These are phyloP conservation scores for Arthrinium puccinioides DNA, from an alignment of 2,329 filamentous ascomycete genomes.

Conservation along the genomic window DNA sequence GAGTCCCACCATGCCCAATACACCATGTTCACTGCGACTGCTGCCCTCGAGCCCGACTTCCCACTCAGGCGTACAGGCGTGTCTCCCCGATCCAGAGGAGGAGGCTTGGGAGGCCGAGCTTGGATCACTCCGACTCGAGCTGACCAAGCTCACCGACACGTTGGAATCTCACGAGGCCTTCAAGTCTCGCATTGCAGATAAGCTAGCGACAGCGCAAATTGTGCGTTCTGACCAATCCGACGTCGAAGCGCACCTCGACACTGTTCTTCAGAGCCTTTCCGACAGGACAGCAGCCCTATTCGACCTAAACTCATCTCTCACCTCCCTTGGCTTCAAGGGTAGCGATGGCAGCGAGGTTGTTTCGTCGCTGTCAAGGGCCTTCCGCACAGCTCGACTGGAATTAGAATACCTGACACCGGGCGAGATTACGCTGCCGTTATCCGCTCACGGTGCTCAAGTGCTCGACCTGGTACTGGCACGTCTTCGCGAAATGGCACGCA, in stretches of 20 bases:
- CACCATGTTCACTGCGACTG: conserved; percentile 27
- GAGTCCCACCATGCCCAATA: conserved; percentile 27
- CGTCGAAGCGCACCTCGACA: conserved; percentile 35
- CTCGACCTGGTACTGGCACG: conserved; percentile 46
- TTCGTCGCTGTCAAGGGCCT: conserved; percentile 35
- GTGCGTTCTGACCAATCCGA: conserved; percentile 11
- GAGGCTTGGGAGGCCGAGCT: conserved; percentile 38
- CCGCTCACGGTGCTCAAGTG: conserved; percentile 45
- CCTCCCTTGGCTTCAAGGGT: conserved; percentile 42
- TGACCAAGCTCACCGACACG: conserved; percentile 37
- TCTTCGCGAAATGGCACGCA: conserved; percentile 40
- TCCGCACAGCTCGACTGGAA: conserved; percentile 51
- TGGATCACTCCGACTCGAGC: conserved; percentile 38
- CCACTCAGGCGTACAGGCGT: conserved; percentile 31
- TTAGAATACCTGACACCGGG: conserved; percentile 56
- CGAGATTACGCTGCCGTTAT: conserved; percentile 46
- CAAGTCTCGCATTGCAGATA: conserved; percentile 22
- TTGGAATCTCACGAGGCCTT: conserved; percentile 40
- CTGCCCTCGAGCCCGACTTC: conserved; percentile 17
- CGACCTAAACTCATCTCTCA: conserved; percentile 37
- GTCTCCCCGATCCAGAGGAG: conserved; percentile 34
- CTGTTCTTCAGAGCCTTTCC: conserved; percentile 36
- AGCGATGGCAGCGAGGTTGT: conserved; percentile 41
- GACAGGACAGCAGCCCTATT: conserved; percentile 41
- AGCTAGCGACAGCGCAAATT: conserved; percentile 10